A percentile compares a stretch with the other conserved stretches of the same genome.
Evolutionary conservation across 495 filamentous ascomycete genomes (phyloP).

Genomic region (Choiromyces venosus): DNA sequence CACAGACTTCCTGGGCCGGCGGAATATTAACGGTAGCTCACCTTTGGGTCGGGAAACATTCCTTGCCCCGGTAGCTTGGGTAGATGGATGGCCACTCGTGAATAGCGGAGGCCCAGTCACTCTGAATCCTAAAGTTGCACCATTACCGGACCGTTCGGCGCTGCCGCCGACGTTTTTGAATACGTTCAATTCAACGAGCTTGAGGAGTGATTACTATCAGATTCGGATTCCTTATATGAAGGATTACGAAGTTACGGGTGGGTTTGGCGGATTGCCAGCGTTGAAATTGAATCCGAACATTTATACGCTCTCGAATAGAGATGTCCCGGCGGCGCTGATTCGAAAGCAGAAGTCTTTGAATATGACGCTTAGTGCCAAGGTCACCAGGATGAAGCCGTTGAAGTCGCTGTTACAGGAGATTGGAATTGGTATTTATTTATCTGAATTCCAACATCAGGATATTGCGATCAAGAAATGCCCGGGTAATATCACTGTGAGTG

Average conservation of each 20-base stretch:
- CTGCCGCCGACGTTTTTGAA: slow-evolving; percentile 4
- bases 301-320: slow-evolving; percentile 16
- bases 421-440: slow-evolving; percentile 13
- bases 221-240: slow-evolving; percentile 11
- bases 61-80: slow-evolving; percentile 7
- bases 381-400: background rate
- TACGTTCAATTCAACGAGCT: slow-evolving; percentile 14
- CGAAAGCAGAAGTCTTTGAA: slow-evolving; percentile 19
- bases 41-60: slow-evolving; percentile 19
- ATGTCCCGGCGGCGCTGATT: slow-evolving; percentile 15
- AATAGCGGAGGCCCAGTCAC: slow-evolving; percentile 6
- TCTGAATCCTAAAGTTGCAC: background rate
- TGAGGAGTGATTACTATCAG: slow-evolving; percentile 15
- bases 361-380: slow-evolving; percentile 16
- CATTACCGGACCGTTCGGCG: slow-evolving; percentile 11
- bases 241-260: slow-evolving; percentile 11
- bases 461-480: slow-evolving; percentile 16
- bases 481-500: background rate
- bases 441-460: slow-evolving; percentile 18
- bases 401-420: slow-evolving; percentile 7
- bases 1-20: slow-evolving; percentile 47
- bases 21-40: slow-evolving; percentile 17
- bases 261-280: slow-evolving; percentile 9
- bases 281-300: slow-evolving; percentile 13
- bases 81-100: slow-evolving; percentile 11